A percentile compares a stretch with the other conserved stretches of the same genome.
Evolutionary conservation across 805 yeast species (phyloP).

Genomic region (Ogataea neopini): DNA sequence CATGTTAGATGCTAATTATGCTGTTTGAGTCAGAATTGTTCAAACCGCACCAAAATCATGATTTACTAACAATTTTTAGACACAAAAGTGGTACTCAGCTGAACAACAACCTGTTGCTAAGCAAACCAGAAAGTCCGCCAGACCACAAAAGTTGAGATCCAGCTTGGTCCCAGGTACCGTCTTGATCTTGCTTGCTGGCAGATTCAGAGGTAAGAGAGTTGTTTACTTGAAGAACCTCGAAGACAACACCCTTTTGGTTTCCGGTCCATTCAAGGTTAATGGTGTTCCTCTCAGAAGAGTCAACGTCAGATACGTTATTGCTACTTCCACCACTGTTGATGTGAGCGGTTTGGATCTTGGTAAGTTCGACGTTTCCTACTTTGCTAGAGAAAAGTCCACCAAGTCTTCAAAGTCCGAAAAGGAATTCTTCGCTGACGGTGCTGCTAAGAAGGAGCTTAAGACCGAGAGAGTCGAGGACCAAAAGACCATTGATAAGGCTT

Average conservation of each 20-base stretch:
- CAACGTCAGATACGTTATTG: slow-evolving; percentile 97
- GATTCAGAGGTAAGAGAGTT: slow-evolving; percentile 99
- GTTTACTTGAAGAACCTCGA: slow-evolving; percentile 95
- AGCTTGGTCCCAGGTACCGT: slow-evolving; percentile 98
- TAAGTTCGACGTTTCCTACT: slow-evolving; percentile 92
- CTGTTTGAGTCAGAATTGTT: background rate
- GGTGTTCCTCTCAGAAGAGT: slow-evolving; percentile 99
- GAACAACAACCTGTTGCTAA: slow-evolving; percentile 86
- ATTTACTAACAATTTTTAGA: slow-evolving; percentile 34
- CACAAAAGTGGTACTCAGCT: slow-evolving; percentile 93
- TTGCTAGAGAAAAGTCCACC: slow-evolving; percentile 90
- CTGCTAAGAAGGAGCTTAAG: slow-evolving; percentile 83
- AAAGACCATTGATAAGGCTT: slow-evolving; percentile 90
- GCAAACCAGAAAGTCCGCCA: slow-evolving; percentile 84
- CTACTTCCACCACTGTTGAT: slow-evolving; percentile 91
- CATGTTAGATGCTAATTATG: background rate
- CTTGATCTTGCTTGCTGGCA: slow-evolving; percentile 95
- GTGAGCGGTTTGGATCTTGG: slow-evolving; percentile 80
- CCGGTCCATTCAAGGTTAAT: slow-evolving; percentile 99
- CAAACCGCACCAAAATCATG: background rate
- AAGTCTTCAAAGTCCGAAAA: slow-evolving; percentile 86
- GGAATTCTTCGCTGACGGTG: slow-evolving; percentile 79
- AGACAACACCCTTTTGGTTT: slow-evolving; percentile 95
- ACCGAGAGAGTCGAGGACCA: slow-evolving; percentile 96
- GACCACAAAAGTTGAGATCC: slow-evolving; percentile 94